A percentile compares a stretch with the other conserved stretches of the same genome.
These are phyloP conservation scores for Colletotrichum echinochloae DNA, from an alignment of 2,329 filamentous ascomycete species.

Conservation along the genomic window DNA sequence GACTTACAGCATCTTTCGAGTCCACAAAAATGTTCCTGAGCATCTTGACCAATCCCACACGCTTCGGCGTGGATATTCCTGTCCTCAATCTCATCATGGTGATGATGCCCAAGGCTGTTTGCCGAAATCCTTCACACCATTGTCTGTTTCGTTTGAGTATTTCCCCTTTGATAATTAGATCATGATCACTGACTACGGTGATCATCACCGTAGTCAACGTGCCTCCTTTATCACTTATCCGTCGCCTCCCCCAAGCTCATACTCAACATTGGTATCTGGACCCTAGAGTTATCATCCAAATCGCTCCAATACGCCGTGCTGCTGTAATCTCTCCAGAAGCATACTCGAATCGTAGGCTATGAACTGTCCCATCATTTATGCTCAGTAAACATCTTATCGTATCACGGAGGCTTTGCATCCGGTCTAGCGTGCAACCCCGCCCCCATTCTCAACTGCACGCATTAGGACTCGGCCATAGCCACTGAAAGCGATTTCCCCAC, in stretches of 20 bases:
- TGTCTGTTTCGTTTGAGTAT: neutral
- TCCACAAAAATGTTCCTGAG: neutral
- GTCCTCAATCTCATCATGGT: neutral
- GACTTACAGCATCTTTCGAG: neutral
- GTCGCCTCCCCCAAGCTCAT: neutral
- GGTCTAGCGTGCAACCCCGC: conserved; percentile 18
- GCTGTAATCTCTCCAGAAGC: neutral
- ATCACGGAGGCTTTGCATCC: neutral
- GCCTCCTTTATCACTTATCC: neutral
- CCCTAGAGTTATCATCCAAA: neutral
- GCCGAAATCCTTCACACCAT: neutral
- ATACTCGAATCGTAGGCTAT: neutral
- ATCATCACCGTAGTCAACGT: neutral
- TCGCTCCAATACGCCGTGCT: neutral
- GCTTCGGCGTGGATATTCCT: neutral
- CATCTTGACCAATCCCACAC: too few species aligned
- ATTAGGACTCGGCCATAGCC: neutral
- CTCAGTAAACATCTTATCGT: conserved; percentile 11
- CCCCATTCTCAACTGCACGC: conserved; percentile 31
- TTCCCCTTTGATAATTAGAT: neutral
- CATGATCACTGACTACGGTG: too few species aligned
- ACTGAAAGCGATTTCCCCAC: conserved; percentile 24
- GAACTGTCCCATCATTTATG: too few species aligned
- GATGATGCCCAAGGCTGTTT: neutral
- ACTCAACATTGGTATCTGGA: neutral